phyloP scores from a whole-genome alignment of 164 flowering plant genomes.

The Tinospora cordifolia region DNA sequence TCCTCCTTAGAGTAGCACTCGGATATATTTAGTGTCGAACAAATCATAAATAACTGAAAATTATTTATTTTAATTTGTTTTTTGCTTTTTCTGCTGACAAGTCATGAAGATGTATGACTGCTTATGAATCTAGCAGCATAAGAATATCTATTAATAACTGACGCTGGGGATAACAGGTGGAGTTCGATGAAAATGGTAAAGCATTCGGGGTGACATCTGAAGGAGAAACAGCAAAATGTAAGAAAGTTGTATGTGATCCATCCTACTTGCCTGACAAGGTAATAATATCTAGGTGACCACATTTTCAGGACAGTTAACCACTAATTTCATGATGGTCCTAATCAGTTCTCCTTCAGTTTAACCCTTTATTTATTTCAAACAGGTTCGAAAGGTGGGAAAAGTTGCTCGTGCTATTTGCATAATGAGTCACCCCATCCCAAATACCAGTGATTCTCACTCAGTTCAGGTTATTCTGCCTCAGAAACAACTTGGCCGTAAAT shows the following conservation, averaged over 20 bases:
- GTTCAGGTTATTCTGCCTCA: slow-evolving; percentile 91
- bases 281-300: too few relatives aligned
- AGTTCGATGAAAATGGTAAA: slow-evolving; percentile 68
- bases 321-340: background rate
- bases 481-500: slow-evolving; percentile 93
- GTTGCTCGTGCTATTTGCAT: slow-evolving; percentile 93
- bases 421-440: slow-evolving; percentile 93
- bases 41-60: too few relatives aligned
- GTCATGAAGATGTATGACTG: background rate
- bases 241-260: slow-evolving; percentile 95
- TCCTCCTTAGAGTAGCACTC: background rate
- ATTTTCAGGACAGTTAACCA: too few relatives aligned
- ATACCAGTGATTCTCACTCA: slow-evolving; percentile 81
- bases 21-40: too few relatives aligned
- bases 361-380: slow-evolving; percentile 17
- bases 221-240: slow-evolving; percentile 98
- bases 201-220: slow-evolving; percentile 86
- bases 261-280: slow-evolving; percentile 87
- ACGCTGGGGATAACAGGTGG: slow-evolving; percentile 43
- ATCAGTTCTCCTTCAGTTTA: background rate
- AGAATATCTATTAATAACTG: slow-evolving; percentile 1
- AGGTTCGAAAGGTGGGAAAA: slow-evolving; percentile 82
- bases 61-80: too few relatives aligned
- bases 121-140: background rate
- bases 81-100: background rate